These are phyloP conservation scores for Aspergillus sparsus DNA, from an alignment of 495 filamentous ascomycete species.

Conservation along the genomic window DNA sequence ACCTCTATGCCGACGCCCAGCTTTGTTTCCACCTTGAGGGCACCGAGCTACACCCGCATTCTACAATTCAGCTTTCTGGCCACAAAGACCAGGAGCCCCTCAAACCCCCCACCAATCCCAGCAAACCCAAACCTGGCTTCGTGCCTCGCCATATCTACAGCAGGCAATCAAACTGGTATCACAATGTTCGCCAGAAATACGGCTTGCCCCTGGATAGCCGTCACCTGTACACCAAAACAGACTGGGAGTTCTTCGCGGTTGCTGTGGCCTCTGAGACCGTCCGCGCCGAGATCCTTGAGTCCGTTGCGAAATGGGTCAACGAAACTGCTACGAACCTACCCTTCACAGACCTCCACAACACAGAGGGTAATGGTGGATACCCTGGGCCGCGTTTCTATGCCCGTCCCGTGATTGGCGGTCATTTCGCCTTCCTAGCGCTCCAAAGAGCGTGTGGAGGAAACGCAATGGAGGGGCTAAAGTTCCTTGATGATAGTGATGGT, in stretches of 20 bases:
- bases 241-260: slow-evolving; percentile 92
- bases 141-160: slow-evolving; percentile 77
- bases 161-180: slow-evolving; percentile 84
- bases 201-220: slow-evolving; percentile 84
- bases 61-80: not conserved
- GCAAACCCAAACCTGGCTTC: slow-evolving; percentile 43
- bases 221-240: slow-evolving; percentile 87
- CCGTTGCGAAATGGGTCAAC: slow-evolving; percentile 81
- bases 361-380: slow-evolving; percentile 67
- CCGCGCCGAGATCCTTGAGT: slow-evolving; percentile 71
- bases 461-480: slow-evolving; percentile 62
- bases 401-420: slow-evolving; percentile 81
- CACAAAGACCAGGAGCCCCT: slow-evolving; percentile 48
- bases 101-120: slow-evolving; percentile 12
- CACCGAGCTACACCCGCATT: slow-evolving; percentile 26
- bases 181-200: slow-evolving; percentile 75
- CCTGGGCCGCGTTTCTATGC: slow-evolving; percentile 74
- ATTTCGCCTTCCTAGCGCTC: slow-evolving; percentile 82
- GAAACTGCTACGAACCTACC: slow-evolving; percentile 78
- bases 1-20: slow-evolving; percentile 79
- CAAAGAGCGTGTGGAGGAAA: slow-evolving; percentile 73
- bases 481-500: slow-evolving; percentile 52
- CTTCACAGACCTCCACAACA: slow-evolving; percentile 83
- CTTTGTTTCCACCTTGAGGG: slow-evolving; percentile 75
- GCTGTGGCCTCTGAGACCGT: slow-evolving; percentile 69